These are phyloP conservation scores for Massarina eburnea DNA, from an alignment of 2,329 filamentous ascomycete genomes.

Conservation along the genomic window DNA sequence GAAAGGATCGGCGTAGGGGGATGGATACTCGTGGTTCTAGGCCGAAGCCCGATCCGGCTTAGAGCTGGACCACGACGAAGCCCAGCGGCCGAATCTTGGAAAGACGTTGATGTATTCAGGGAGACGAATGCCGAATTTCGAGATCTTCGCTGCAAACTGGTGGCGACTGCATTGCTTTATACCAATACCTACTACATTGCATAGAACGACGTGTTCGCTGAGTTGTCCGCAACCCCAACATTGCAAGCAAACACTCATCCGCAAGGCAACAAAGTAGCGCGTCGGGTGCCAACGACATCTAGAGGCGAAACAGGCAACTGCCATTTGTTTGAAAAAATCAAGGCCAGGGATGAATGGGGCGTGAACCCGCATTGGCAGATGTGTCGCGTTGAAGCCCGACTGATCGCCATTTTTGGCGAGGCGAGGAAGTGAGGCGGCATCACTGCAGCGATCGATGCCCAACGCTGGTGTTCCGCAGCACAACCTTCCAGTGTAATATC, in stretches of 20 bases:
- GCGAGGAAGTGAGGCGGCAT: constrained; percentile 9
- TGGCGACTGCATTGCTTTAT: constrained; percentile 8
- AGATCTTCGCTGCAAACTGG: constrained; percentile 3
- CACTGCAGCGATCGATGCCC: constrained; percentile 5
- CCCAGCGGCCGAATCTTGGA: background rate
- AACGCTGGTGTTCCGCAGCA: constrained; percentile 1
- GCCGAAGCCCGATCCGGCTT: constrained; percentile 8
- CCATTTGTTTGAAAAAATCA: background rate
- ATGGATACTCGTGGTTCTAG: constrained; percentile 3
- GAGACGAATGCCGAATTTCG: constrained; percentile 1
- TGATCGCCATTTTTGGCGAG: constrained; percentile 3
- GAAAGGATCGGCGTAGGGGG: constrained; percentile 3
- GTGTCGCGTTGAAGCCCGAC: constrained; percentile 5
- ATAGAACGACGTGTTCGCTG: constrained; percentile 5
- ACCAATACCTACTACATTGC: background rate
- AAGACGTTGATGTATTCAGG: background rate
- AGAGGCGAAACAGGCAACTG: background rate
- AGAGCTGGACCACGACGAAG: constrained; percentile 6
- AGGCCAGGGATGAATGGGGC: constrained; percentile 5
- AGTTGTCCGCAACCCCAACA: constrained; percentile 2
- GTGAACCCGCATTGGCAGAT: background rate
- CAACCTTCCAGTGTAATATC: background rate
- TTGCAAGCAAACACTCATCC: constrained; percentile 1
- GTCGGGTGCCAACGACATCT: background rate
- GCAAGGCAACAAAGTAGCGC: background rate